Base-by-base conservation (phyloP, 768 basidiomycete species). In the Trametes gibbosa region DNA sequence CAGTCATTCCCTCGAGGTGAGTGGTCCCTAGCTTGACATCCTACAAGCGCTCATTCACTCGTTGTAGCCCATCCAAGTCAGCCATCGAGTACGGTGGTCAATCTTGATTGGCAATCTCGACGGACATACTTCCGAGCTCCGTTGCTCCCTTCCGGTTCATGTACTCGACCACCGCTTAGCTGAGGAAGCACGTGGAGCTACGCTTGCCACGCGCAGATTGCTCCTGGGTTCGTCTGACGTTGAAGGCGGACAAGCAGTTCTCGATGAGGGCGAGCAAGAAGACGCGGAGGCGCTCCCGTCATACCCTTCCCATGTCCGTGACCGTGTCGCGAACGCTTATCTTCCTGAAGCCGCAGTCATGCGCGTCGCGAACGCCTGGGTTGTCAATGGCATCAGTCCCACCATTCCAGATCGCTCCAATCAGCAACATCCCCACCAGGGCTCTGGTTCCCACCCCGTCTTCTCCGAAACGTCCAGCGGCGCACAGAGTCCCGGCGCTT, bases 111-210 rank as follows among this genome's bases (percentile, higher is more conserved):
- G 79, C 62, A 98, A 98, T 69, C 79, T 80, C 7, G 96, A 98
- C 69, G 95, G 95, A 0, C 96, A 98, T 69, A 87, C 86, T 2
- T 95, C 93, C 9, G 94, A 98, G 72, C 79, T 98, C n/a, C 86
- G 95, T 16, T 98, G 96, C 72, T 94, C 94, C 1, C 79, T 98
- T 5, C 96, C 96, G 0, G 73, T 98, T 34, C 84, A 91, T 68
- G 80, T 98, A 48, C 86, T 98, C 23, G 87, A 95, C 63, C 70
- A 81, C 58, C 77, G 82, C 13, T 75, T 96, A 1, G 77, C 90
- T 16, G 79, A 86, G 14, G 95, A 97, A 69, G 89, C 92, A 1
- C 79, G 86, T 35, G 77, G 81, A 1, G 80, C 85, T 24, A 89
- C 92, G 4, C 78, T 85, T n/a, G 78, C 79, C 5, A 92, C 93